phyloP scores from a whole-genome alignment of 2,329 filamentous ascomycete genomes.

The Aspergillus sergii region DNA sequence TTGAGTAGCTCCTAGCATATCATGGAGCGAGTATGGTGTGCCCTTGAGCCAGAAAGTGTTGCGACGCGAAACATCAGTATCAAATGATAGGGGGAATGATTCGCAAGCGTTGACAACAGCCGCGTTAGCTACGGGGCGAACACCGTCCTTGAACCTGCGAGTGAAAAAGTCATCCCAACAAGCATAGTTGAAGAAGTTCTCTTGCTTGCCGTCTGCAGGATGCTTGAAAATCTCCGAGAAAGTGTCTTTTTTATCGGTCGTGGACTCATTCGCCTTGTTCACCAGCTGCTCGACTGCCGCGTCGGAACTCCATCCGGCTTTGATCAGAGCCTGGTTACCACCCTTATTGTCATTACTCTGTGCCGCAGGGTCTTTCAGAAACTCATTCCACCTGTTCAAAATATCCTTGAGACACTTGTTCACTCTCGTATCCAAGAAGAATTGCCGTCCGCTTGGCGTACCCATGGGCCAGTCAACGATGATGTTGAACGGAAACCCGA shows the following conservation, averaged over 20 bases:
- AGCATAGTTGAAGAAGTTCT: background rate
- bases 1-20: background rate
- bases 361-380: background rate
- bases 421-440: constrained; percentile 4
- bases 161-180: background rate
- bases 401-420: background rate
- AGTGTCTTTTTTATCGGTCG: too few relatives aligned
- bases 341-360: background rate
- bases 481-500: constrained; percentile 8
- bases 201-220: background rate
- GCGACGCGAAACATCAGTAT: background rate
- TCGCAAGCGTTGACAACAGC: background rate
- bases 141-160: background rate
- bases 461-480: constrained; percentile 12
- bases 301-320: background rate
- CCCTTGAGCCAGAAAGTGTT: background rate
- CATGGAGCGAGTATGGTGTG: background rate
- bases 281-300: background rate
- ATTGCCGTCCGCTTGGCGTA: constrained; percentile 6
- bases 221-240: background rate
- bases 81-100: background rate
- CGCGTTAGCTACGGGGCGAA: background rate
- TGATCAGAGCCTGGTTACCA: background rate
- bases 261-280: background rate
- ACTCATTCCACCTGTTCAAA: background rate